Percentiles rank a stretch among this genome's conserved stretches.
These are phyloP conservation scores for Lepiota brunneoincarnata DNA, from an alignment of 768 basidiomycete genomes.

Conservation along the genomic window DNA sequence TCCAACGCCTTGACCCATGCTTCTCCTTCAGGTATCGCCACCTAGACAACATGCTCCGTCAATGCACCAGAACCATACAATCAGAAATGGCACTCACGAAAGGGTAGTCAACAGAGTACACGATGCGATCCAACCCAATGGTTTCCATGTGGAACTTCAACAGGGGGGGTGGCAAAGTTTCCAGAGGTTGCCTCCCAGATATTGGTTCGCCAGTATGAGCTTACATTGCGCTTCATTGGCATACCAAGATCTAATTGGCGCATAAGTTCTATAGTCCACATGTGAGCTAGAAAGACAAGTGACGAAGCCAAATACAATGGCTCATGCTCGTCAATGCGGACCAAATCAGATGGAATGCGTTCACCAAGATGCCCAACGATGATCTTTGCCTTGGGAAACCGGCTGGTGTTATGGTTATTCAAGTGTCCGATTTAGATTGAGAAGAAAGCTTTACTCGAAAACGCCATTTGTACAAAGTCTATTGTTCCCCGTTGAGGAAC, in stretches of 20 bases:
- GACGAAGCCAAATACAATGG: neutral
- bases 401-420: slow-evolving; percentile 21
- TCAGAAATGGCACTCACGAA: slow-evolving; percentile 21
- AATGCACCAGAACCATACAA: neutral
- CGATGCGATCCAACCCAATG: slow-evolving; percentile 37
- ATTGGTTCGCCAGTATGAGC: slow-evolving; percentile 37
- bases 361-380: slow-evolving; percentile 44
- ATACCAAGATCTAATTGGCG: slow-evolving; percentile 26
- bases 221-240: slow-evolving; percentile 35
- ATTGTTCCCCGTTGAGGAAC: slow-evolving; percentile 36
- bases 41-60: slow-evolving; percentile 12
- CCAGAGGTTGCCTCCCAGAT: slow-evolving; percentile 39
- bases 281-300: neutral
- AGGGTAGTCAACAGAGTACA: slow-evolving; percentile 40
- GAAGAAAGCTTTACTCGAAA: slow-evolving; percentile 28
- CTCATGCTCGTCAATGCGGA: slow-evolving; percentile 37
- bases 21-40: slow-evolving; percentile 19
- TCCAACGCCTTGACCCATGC: slow-evolving; percentile 24
- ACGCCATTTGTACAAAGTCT: slow-evolving; percentile 36
- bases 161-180: slow-evolving; percentile 36
- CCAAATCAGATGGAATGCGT: slow-evolving; percentile 38
- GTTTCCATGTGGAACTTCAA: slow-evolving; percentile 36
- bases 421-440: neutral
- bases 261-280: slow-evolving; percentile 25
- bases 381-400: slow-evolving; percentile 37